Evolutionary conservation across 768 basidiomycete genomes (phyloP), one percentile per base, ranked within the genome.

Genomic region (Daedalea quercina): DNA sequence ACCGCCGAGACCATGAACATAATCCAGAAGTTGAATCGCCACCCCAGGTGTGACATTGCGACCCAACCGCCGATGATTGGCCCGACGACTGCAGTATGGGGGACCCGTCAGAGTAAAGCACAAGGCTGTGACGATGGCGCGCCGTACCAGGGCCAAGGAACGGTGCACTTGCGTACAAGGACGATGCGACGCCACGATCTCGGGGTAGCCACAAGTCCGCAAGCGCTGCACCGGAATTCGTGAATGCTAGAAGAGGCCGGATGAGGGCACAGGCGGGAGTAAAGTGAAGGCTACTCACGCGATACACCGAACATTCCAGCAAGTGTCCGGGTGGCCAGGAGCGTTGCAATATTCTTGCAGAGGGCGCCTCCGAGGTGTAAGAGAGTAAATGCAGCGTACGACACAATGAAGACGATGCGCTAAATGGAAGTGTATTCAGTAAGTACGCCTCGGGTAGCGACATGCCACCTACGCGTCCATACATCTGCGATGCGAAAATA

Each of bases 51-150:
- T 9, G 64, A 76, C 63, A 67, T 54, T 15, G 75, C 77, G 12
- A 82, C 76, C 65, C 77, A 83, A n/a, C 82, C 82, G 20, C 85
- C 82, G 24, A 84, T 76, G 50, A 88, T 76, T 2, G 84, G 84
- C 1, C 84, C 84, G n/a, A 82, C 69, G 4, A 83, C 80, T 80
- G 57, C 12, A 9, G 33, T 22, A 44, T 22, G 25, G 22, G 8
- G 7, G 17, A 25, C n/a, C 13, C 11, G 46, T 51, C 37, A 47
- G 48, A 3, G 31, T 3, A 3, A 23, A 13, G 23, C 24, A 12
- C 8, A 40, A 17, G 20, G 44, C 9, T 40, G 46, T 20, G 26
- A 44, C 23, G 4, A 44, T 7, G 31, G 23, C 11, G 20, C n/a
- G 4, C 45, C 66, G 31, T 59, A 79, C 78, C 76, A 63, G 79